Evolutionary conservation across 1,284 basidiomycete genomes (phyloP), one percentile per base, ranked within the genome.

Genomic region (Puccinia novopanici): DNA sequence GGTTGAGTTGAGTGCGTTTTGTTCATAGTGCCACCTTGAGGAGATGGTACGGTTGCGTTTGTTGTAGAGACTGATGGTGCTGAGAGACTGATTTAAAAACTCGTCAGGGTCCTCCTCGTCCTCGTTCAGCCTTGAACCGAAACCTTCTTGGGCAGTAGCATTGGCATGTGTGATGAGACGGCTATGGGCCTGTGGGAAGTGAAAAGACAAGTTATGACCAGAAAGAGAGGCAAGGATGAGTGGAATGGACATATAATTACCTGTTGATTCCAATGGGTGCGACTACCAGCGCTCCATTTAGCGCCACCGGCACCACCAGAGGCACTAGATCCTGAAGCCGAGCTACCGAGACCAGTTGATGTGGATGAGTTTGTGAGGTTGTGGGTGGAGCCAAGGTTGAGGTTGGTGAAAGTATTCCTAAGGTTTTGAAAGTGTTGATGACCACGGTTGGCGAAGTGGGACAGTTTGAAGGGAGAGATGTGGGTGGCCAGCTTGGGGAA

Each of bases 381-480:
- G 13, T 54, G 54, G 54, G 52, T 79, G 22, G 52, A 72, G n/a
- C 70, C 59, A 24, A 80, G 59, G n/a, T 72, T 80, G 30, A 80
- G 27, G 30, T 80, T 80, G 15, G 67, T 79, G 57, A 72, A 73
- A 40, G 78, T 73, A 27, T 73, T 72, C 15, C 78, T 54, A 24
- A 80, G 40, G 50, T 72, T 59, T 50, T 80, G 68, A 40, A 80
- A 73, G 19, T 80, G 68, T 13, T 72, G 57, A 6, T 80, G 78
- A 19, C 70, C 48, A 8, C 78, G 78, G 52, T 72, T 80, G 34
- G 78, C 78, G 61, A 80, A 70, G 65, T 80, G 78, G 22, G 78
- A 80, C 37, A 80, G 70, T 45, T 73, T 80, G 70, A 80, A 80
- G 57, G 78, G 78, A n/a, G 76, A 79, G 52, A 79, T 79, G 50